Evolutionary conservation across 2,329 filamentous ascomycete genomes (phyloP), one percentile per base, ranked within the genome.

Genomic region (Beauveria medogensis): DNA sequence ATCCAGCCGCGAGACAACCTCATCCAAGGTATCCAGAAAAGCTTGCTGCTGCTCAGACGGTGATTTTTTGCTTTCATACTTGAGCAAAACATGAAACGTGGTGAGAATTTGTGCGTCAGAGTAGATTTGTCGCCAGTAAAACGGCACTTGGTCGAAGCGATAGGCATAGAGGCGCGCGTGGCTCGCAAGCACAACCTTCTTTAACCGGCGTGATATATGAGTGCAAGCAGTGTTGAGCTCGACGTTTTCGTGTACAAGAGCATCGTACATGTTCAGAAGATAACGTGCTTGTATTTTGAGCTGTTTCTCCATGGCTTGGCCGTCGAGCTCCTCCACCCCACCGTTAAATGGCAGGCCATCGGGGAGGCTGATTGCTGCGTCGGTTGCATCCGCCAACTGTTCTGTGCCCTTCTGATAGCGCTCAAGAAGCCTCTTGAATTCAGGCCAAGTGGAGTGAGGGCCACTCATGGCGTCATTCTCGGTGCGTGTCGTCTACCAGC

Each of bases 131-230:
- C 86, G 78, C 90, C 90, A 94, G 67, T 81, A 84, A 9, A 71
- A 69, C 0, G 87, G 88, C 6, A 93, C 81, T 37, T 85, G 78
- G 63, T 82, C 82, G 70, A 84, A 92, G 1, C 84, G 80, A 63
- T 84, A 91, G 4, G 86, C 81, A 67, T 92, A 88, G 63, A 93
- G 83, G 65, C 85, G 88, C 47, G 82, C 76, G 60, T 85, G 84
- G 0, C 87, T 82, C 16, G 89, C 73, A 8, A 78, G 75, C 5
- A 84, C 72, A 18, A 88, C 72, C 61, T 88, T 82, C 41, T 81
- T 73, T n/a, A 85, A 71, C 52, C 84, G 75, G 61, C 69, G 74
- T 43, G 67, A 63, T 2, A 79, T 62, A 0, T 79, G 69, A 8
- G 4, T 10, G 20, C 10, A 18, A 14, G 46, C 22, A 6, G 16